Percentiles rank a stretch among this genome's conserved stretches.
phyloP scores from a whole-genome alignment of 2,329 filamentous ascomycete species.

The Rhynchosporium secalis region DNA sequence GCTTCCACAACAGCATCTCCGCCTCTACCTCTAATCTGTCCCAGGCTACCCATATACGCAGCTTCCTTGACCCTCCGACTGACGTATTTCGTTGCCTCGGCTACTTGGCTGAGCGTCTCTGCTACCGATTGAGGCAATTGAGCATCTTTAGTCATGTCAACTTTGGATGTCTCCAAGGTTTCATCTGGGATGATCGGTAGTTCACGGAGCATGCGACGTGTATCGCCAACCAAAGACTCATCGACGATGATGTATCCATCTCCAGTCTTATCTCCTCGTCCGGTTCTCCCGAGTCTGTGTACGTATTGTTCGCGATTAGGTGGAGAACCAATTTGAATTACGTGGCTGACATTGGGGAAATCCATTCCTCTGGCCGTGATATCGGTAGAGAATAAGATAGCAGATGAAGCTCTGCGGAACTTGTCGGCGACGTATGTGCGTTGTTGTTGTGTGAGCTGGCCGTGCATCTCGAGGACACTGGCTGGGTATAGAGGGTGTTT shows the following conservation, averaged over 20 bases:
- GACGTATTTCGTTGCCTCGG: conserved; percentile 36
- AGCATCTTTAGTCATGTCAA: conserved; percentile 41
- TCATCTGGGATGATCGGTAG: conserved; percentile 37
- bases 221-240: conserved; percentile 26
- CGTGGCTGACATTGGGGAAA: conserved; percentile 76
- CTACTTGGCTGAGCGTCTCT: conserved; percentile 34
- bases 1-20: conserved; percentile 16
- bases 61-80: conserved; percentile 30
- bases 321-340: conserved; percentile 70
- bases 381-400: conserved; percentile 74
- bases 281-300: conserved; percentile 75
- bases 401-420: conserved; percentile 66
- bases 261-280: conserved; percentile 71
- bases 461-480: conserved; percentile 63
- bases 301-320: conserved; percentile 69
- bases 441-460: conserved; percentile 67
- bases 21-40: conserved; percentile 13
- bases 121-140: conserved; percentile 37
- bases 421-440: conserved; percentile 69
- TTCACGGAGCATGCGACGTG: conserved; percentile 31
- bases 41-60: conserved; percentile 35
- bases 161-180: conserved; percentile 29
- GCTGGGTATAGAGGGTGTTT: conserved; percentile 36
- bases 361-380: conserved; percentile 83
- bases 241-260: conserved; percentile 50